phyloP scores from a whole-genome alignment of 805 yeast genomes.

The Yamadazyma insecticola region DNA sequence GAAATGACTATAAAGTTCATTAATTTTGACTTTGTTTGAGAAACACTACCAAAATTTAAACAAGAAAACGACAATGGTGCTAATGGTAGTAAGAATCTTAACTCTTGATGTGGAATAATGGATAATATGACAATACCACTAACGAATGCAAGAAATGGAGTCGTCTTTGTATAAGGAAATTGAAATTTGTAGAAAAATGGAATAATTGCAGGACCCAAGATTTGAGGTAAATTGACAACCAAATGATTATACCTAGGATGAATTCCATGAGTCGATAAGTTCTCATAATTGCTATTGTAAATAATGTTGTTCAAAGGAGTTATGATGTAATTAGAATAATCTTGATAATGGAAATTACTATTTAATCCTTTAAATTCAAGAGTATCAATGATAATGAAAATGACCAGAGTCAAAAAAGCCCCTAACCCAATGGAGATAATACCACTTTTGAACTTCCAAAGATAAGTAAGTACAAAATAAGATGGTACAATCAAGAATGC shows the following conservation, averaged over 20 bases:
- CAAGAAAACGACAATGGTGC: constrained; percentile 67
- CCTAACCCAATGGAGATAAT: constrained; percentile 29
- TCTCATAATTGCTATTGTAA: constrained; percentile 59
- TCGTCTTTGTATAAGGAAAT: constrained; percentile 39
- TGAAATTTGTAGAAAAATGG: constrained; percentile 36
- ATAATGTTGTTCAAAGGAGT: constrained; percentile 74
- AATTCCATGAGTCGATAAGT: constrained; percentile 74
- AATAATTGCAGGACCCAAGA: constrained; percentile 71
- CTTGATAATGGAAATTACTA: constrained; percentile 1
- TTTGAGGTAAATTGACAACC: constrained; percentile 68
- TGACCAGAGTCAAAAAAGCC: constrained; percentile 26
- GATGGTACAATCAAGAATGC: constrained; percentile 70
- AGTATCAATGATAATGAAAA: constrained; percentile 55
- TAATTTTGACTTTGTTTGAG: constrained; percentile 5
- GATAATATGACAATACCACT: constrained; percentile 67
- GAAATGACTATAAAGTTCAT: constrained; percentile 19
- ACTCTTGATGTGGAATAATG: constrained; percentile 84
- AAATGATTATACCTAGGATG: constrained; percentile 78
- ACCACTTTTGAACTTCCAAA: constrained; percentile 28
- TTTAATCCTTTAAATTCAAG: constrained; percentile 27
- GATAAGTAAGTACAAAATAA: constrained; percentile 40
- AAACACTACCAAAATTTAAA: constrained; percentile 35
- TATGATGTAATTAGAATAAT: constrained; percentile 34
- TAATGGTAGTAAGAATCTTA: constrained; percentile 78
- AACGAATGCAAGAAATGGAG: constrained; percentile 55